These are phyloP conservation scores for Xylaria digitata DNA, from an alignment of 2,329 filamentous ascomycete genomes.

Conservation along the genomic window DNA sequence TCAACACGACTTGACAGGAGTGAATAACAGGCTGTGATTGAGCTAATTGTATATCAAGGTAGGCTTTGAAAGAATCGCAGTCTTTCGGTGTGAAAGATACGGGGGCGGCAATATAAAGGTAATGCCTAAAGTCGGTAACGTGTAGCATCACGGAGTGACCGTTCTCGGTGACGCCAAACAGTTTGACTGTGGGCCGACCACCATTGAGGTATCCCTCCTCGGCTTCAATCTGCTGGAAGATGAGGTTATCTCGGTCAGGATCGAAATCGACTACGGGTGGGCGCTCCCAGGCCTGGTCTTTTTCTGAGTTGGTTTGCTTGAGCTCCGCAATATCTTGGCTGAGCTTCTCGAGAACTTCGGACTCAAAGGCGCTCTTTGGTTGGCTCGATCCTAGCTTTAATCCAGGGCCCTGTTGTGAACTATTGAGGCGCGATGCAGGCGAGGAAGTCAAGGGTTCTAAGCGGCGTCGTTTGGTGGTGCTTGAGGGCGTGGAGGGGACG, in stretches of 20 bases:
- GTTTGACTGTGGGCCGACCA: slow-evolving; percentile 81
- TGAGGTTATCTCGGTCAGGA: slow-evolving; percentile 74
- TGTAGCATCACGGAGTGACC: slow-evolving; percentile 95
- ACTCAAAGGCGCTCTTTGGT: slow-evolving; percentile 91
- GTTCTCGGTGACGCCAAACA: slow-evolving; percentile 87
- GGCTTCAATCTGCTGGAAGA: slow-evolving; percentile 94
- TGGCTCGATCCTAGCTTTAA: slow-evolving; percentile 78
- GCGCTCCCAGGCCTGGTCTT: slow-evolving; percentile 89
- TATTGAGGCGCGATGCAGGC: slow-evolving; percentile 67
- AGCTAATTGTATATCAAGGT: slow-evolving; percentile 82
- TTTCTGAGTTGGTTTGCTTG: slow-evolving; percentile 89
- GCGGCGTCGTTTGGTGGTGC: slow-evolving; percentile 83
- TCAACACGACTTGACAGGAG: slow-evolving; percentile 82
- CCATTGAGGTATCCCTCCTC: slow-evolving; percentile 88
- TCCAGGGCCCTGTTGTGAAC: slow-evolving; percentile 71
- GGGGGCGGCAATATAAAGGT: slow-evolving; percentile 92
- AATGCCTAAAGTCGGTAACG: slow-evolving; percentile 95
- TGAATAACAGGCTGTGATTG: slow-evolving; percentile 79
- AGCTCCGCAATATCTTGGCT: slow-evolving; percentile 90
- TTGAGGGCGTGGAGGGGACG: slow-evolving; percentile 64
- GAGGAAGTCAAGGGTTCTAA: slow-evolving; percentile 72
- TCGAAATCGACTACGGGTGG: slow-evolving; percentile 64
- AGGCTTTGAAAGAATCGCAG: slow-evolving; percentile 80
- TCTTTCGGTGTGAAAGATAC: slow-evolving; percentile 82
- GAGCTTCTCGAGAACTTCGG: slow-evolving; percentile 93